These are phyloP conservation scores for Podospora conica DNA, from an alignment of 495 filamentous ascomycete genomes.

Conservation along the genomic window DNA sequence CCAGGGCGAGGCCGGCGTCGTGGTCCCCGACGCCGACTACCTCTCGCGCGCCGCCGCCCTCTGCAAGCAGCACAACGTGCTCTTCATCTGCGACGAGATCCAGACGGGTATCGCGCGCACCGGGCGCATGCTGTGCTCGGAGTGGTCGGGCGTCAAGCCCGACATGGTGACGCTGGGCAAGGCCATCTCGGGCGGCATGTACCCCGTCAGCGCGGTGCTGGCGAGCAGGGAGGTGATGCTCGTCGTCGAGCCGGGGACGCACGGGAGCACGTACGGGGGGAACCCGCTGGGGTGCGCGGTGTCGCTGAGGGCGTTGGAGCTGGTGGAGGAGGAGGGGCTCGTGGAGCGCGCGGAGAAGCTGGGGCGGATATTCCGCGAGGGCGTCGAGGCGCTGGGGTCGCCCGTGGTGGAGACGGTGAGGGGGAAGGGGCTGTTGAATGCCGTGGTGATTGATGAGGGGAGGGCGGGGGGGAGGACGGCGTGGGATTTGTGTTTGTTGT, in stretches of 20 bases:
- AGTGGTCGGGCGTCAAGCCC: constrained; percentile 93
- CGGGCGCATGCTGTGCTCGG: constrained; percentile 83
- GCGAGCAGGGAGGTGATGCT: constrained; percentile 91
- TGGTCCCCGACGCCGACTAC: constrained; percentile 90
- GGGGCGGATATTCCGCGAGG: constrained; percentile 77
- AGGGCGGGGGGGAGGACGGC: constrained; percentile 78
- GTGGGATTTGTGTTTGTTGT: constrained; percentile 95
- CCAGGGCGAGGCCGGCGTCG: constrained; percentile 95
- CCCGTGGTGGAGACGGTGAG: constrained; percentile 78
- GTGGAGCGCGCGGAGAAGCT: constrained; percentile 73
- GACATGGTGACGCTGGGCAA: constrained; percentile 94
- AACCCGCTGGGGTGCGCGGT: constrained; percentile 97
- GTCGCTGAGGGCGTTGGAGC: constrained; percentile 90
- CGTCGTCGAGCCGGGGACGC: constrained; percentile 92
- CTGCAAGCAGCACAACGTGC: constrained; percentile 88
- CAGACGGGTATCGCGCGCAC: constrained; percentile 96
- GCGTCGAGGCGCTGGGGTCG: constrained; percentile 60
- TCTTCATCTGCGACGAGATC: constrained; percentile 97
- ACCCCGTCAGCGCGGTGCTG: constrained; percentile 92
- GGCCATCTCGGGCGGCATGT: constrained; percentile 97
- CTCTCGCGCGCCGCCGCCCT: constrained; percentile 72
- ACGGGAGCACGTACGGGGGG: constrained; percentile 94
- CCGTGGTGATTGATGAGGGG: constrained; percentile 91
- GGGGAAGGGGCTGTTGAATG: constrained; percentile 92
- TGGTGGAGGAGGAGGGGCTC: constrained; percentile 86